phyloP scores from a whole-genome alignment of 495 filamentous ascomycete species.

The Chaetomium fimeti region DNA sequence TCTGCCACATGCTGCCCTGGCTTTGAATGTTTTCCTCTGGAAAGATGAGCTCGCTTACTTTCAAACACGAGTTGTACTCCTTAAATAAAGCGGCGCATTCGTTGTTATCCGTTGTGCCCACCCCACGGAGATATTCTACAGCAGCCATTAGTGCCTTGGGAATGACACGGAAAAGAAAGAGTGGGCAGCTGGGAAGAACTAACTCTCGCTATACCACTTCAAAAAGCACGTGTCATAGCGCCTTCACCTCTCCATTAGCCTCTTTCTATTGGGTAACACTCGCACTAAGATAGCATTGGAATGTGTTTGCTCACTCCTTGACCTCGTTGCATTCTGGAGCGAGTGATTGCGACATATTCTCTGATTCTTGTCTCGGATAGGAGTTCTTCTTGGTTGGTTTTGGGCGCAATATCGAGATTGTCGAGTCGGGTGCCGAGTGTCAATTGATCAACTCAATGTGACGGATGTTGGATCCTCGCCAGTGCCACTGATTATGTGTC shows the following conservation, averaged over 20 bases:
- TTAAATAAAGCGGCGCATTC: slow-evolving; percentile 83
- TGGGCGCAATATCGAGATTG: not conserved
- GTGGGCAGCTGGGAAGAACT: slow-evolving; percentile 26
- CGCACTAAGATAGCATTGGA: not conserved
- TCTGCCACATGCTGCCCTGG: not conserved
- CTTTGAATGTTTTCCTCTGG: not conserved
- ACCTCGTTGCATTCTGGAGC: slow-evolving; percentile 76
- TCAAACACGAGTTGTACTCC: slow-evolving; percentile 78
- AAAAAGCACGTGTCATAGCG: slow-evolving; percentile 91
- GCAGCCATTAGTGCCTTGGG: slow-evolving; percentile 16
- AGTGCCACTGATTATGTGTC: no score
- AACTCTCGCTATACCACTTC: slow-evolving; percentile 97
- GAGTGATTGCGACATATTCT: slow-evolving; percentile 56
- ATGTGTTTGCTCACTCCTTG: slow-evolving; percentile 66
- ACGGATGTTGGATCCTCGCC: no score
- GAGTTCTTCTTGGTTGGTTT: not conserved
- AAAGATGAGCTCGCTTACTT: slow-evolving; percentile 49
- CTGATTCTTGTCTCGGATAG: not conserved
- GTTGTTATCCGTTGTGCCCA: slow-evolving; percentile 63
- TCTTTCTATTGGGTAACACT: not conserved
- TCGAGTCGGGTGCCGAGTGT: no score
- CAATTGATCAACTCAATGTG: no score
- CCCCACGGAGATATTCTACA: slow-evolving; percentile 80
- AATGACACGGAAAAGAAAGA: not conserved
- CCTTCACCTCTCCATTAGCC: slow-evolving; percentile 39